phyloP scores from a whole-genome alignment of 805 yeast species.

The Lipomyces spencermartinsiae region DNA sequence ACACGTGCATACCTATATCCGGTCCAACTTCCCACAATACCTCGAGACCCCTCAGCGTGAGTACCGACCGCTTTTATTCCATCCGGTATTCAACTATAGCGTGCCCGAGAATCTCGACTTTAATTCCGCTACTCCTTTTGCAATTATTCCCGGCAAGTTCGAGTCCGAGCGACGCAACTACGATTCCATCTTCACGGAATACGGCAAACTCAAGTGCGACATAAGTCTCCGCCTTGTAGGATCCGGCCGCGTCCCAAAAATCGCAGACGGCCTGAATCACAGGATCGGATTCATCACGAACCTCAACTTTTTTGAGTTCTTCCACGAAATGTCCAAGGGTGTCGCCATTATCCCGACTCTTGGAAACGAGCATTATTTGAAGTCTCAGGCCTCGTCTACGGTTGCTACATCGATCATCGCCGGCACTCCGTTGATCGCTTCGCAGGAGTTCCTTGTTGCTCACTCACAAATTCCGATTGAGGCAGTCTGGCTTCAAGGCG shows the following conservation, averaged over 20 bases:
- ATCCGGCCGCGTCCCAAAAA: slow-evolving; percentile 11
- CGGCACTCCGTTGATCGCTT: slow-evolving; percentile 26
- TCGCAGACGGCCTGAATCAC: background rate
- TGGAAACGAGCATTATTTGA: slow-evolving; percentile 12
- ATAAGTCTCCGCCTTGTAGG: slow-evolving; percentile 22
- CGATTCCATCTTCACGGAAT: slow-evolving; percentile 21
- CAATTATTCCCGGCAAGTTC: slow-evolving; percentile 25
- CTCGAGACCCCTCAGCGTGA: slow-evolving; percentile 18
- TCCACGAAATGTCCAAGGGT: slow-evolving; percentile 12
- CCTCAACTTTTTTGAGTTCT: slow-evolving; percentile 18
- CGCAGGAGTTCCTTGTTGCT: slow-evolving; percentile 12
- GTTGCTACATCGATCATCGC: slow-evolving; percentile 28
- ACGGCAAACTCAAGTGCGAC: slow-evolving; percentile 15
- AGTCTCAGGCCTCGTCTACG: slow-evolving; percentile 24
- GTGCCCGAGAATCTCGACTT: background rate
- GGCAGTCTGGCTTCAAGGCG: slow-evolving; percentile 28
- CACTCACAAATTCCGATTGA: slow-evolving; percentile 15
- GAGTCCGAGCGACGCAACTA: slow-evolving; percentile 28
- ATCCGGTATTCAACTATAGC: slow-evolving; percentile 27
- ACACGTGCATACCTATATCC: slow-evolving; percentile 28
- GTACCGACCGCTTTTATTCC: slow-evolving; percentile 17
- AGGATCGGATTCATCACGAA: slow-evolving; percentile 16
- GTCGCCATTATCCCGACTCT: slow-evolving; percentile 25
- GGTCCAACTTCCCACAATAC: slow-evolving; percentile 24
- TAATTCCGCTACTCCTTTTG: slow-evolving; percentile 15